Base-by-base conservation (phyloP, 2,329 filamentous ascomycete genomes). In the Cercospora nicotianae region DNA sequence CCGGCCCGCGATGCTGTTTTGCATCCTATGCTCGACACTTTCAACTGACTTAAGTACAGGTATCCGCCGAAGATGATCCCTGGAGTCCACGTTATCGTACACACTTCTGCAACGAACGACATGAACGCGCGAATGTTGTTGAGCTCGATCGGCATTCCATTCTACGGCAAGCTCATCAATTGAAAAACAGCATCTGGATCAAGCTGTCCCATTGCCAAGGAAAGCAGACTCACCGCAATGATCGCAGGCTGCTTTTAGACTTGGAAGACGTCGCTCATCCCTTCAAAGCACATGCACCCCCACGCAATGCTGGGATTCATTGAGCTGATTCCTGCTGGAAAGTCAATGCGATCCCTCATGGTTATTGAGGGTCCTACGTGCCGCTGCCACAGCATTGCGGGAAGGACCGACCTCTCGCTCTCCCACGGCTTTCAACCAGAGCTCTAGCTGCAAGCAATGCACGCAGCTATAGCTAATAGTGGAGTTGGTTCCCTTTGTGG, bases 91-190 rank as follows among this genome's bases (percentile, higher is more conserved):
- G 87, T 97, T 74, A 91, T 90, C 67, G 85, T 97, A 65, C 90
- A 95, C 80, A 97, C 94, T 1, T 90, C 90, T 30, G 94, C 92
- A 51, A 93, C 86, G 28, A 94, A 91, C 30, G 93, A 97, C 79
- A 89, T 90, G 75, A 93, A 97, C 75, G 94, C 91, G 7, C 87
- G 92, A 73, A 81, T 97, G 68, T 84, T 97, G 63, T 83, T 93
- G 66, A 86, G 87, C 74, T 83, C 90, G 12, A 81, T 94, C 68
- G 92, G 92, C 33, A 81, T 95, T 70, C 93, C 94, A 0, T 97
- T 97, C 79, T 87, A 91, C 75, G 93, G 93, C 75, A 92, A 93
- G 79, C 82, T 90, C 62, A 78, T 85, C 64, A 81, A 87, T 69
- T 87, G 82, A 30, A 20, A 26, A 18, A 51, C 45, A 39, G 13